Evolutionary conservation across 129 eudicot species (phyloP).

Genomic region (Rutidosis leptorrhynchoides): DNA sequence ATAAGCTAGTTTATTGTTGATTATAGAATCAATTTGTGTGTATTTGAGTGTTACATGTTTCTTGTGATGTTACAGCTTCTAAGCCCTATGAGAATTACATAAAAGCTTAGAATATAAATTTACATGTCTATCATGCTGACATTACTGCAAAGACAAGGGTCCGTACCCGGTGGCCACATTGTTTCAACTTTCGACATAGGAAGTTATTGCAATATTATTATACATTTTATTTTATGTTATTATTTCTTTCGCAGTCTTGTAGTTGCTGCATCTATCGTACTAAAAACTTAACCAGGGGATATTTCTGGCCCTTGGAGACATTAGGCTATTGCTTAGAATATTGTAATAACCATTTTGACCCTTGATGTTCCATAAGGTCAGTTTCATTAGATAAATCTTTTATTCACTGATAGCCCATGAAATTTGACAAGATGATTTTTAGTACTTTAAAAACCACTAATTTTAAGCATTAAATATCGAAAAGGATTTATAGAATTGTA

Average conservation of each 20-base stretch:
- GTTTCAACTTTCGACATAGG: not conserved
- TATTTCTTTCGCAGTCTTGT: not conserved
- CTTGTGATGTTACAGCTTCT: not conserved
- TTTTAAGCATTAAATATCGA: not conserved
- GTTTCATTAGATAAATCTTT: not conserved
- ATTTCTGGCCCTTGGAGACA: not conserved
- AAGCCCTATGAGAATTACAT: slow-evolving; percentile 12
- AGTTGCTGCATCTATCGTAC: not conserved
- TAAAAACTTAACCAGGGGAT: not conserved
- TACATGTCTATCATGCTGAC: not conserved
- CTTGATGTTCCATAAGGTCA: not conserved
- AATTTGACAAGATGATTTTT: not conserved
- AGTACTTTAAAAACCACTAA: not conserved
- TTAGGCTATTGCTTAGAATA: not conserved
- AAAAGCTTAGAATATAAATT: not conserved
- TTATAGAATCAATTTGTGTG: slow-evolving; percentile 16
- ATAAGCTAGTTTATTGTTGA: not conserved
- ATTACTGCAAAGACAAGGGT: not conserved
- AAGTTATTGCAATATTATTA: not conserved
- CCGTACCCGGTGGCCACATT: not conserved
- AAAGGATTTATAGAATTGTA: no score
- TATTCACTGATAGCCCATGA: not conserved
- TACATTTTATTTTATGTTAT: not conserved
- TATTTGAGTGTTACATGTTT: not conserved
- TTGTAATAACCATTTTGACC: not conserved